Evolutionary conservation across 192 early-diverging fungal species (phyloP).

Genomic region (Podochytrium sp.): DNA sequence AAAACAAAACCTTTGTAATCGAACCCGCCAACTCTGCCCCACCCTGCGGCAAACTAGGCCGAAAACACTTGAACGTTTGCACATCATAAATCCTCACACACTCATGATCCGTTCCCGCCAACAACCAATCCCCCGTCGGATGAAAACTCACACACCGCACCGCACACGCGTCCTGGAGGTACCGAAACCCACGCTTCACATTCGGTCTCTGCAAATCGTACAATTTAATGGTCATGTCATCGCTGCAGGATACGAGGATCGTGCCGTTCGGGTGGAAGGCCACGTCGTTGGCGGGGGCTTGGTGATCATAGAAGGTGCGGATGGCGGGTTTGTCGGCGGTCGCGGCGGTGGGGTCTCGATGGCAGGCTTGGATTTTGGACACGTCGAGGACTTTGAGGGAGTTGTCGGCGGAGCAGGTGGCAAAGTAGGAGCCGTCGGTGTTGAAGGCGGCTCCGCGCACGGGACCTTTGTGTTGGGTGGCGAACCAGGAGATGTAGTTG

Average conservation of each 20-base stretch:
- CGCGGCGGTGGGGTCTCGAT: constrained; percentile 52
- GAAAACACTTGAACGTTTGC: constrained; percentile 82
- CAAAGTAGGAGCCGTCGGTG: constrained; percentile 75
- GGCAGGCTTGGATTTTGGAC: constrained; percentile 69
- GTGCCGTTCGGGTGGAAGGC: constrained; percentile 92
- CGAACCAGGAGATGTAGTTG: constrained; percentile 70
- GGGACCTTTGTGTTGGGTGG: constrained; percentile 76
- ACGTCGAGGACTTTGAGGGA: constrained; percentile 92
- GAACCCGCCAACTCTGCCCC: constrained; percentile 51
- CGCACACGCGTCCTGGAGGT: constrained; percentile 67
- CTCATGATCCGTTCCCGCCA: constrained; percentile 71
- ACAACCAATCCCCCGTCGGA: constrained; percentile 87
- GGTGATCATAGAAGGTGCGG: constrained; percentile 88
- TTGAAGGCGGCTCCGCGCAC: constrained; percentile 60
- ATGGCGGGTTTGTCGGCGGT: constrained; percentile 84
- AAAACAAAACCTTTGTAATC: constrained; percentile 53
- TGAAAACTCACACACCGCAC: constrained; percentile 88
- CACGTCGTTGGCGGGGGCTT: constrained; percentile 77
- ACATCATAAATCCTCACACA: constrained; percentile 86
- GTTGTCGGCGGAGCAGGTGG: constrained; percentile 86
- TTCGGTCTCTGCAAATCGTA: constrained; percentile 85
- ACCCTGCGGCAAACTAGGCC: constrained; percentile 47
- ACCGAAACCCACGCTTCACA: constrained; percentile 83
- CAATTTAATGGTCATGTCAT: constrained; percentile 85
- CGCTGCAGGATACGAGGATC: constrained; percentile 84